phyloP scores from a whole-genome alignment of 1,284 basidiomycete genomes.

The Schizopora paradoxa region DNA sequence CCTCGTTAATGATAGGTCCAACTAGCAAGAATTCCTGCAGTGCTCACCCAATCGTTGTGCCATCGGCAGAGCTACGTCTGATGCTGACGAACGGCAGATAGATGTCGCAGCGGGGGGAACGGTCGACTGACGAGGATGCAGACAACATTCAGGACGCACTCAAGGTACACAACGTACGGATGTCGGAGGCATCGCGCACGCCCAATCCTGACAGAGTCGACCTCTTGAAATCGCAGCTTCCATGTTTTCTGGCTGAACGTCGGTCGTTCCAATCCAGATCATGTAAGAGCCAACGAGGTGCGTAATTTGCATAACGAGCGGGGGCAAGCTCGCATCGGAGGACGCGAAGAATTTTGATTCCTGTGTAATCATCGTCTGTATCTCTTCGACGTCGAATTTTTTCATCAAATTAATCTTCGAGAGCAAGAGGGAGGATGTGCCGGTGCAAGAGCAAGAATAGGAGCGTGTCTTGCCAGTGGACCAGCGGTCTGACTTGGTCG shows the following conservation, averaged over 20 bases:
- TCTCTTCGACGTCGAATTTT: slow-evolving; percentile 1
- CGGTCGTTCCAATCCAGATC: slow-evolving; percentile 74
- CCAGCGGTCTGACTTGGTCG: no score
- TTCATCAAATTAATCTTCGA: no score
- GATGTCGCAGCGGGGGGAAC: slow-evolving; percentile 52
- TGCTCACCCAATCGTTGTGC: slow-evolving; percentile 71
- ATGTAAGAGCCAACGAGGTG: slow-evolving; percentile 70
- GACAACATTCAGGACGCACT: slow-evolving; percentile 13
- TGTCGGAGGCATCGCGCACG: slow-evolving; percentile 71
- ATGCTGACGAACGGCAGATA: slow-evolving; percentile 58
- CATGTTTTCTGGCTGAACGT: slow-evolving; percentile 42
- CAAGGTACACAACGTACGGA: slow-evolving; percentile 31
- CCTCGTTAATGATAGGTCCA: not conserved
- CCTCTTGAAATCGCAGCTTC: slow-evolving; percentile 46
- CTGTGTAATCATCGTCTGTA: slow-evolving; percentile 30
- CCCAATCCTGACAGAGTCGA: slow-evolving; percentile 71
- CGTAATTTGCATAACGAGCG: slow-evolving; percentile 66
- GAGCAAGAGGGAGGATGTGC: no score
- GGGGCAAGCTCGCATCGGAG: slow-evolving; percentile 44
- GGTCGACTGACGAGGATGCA: slow-evolving; percentile 29
- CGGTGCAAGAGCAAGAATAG: no score
- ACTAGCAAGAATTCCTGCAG: slow-evolving; percentile 1
- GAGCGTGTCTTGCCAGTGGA: no score
- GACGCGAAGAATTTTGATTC: slow-evolving; percentile 42
- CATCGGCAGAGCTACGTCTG: slow-evolving; percentile 67